Evolutionary conservation across 441 rosid species (phyloP), one percentile per base, ranked within the genome.

Genomic region (Gossypium schwendimanii): DNA sequence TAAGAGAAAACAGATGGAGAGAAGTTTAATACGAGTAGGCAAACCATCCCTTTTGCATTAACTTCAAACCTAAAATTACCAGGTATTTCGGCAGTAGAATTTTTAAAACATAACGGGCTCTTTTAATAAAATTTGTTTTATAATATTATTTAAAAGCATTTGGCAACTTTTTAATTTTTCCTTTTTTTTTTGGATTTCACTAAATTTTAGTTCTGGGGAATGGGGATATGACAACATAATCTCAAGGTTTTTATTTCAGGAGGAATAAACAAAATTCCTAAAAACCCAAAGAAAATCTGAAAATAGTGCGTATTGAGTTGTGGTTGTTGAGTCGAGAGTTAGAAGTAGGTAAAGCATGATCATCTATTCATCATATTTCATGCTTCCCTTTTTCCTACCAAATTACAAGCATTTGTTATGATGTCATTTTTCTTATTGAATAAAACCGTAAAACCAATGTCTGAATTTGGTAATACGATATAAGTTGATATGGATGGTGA

Each of bases 51-150:
- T 63, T 28, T 18, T 63, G 44, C 65, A 9, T 67, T 55, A 60
- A 44, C 78, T 84, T 82, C 63, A 87, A 77, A 76, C 80, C 71
- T 15, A 28, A 28, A 28, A 4, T 28, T 28, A 4, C 33, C 4
- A 28, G 33, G 33, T 4, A 4, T 31, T 31, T 4, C 4, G 33
- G 33, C 33, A 31, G 33, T 31, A 31, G 33, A 31, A 31, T 31
- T 31, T 28, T 31, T 4, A 0, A 31, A 0, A 31, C 5, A 4
- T 31, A 31, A 31, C 33, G 1, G 6, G 6, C 33, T 31, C 6
- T 31, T 31, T 31, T 31, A 4, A 31, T 31, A 31, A 31, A 4
- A 26, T 26, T 26, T 26, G 31, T 26, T 26, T 26, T 26, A 26
- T 26, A 26, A 26, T 26, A 26, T 26, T 26, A 26, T 26, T 26